phyloP scores from a whole-genome alignment of 306 rosid genomes.

The Albizia julibrissin region DNA sequence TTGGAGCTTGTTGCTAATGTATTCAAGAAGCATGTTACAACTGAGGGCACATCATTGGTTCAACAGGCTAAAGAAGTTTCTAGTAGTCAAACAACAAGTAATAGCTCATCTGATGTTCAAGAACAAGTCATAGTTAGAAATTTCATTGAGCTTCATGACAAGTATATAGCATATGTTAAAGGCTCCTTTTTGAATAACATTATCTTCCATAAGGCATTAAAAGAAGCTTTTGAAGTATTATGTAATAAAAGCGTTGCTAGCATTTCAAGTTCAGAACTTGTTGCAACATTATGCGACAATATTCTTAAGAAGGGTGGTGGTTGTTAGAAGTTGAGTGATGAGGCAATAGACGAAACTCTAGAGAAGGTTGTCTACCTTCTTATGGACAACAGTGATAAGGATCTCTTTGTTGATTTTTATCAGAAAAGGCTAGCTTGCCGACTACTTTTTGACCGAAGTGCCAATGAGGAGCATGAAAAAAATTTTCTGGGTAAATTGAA shows the following conservation, averaged over 20 bases:
- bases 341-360: constrained; percentile 58
- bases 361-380: constrained; percentile 66
- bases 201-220: constrained; percentile 55
- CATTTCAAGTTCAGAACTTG: not conserved
- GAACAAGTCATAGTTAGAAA: constrained; percentile 33
- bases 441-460: constrained; percentile 59
- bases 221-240: no score
- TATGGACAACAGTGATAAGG: constrained; percentile 55
- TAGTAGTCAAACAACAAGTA: not conserved
- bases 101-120: no score
- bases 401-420: constrained; percentile 61
- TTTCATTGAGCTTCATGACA: constrained; percentile 63
- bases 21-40: constrained; percentile 34
- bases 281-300: not conserved
- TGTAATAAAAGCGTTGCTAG: not conserved
- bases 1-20: constrained; percentile 51
- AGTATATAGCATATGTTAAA: constrained; percentile 53
- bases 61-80: constrained; percentile 44
- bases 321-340: constrained; percentile 61
- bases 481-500: constrained; percentile 52
- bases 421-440: constrained; percentile 60
- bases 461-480: constrained; percentile 62
- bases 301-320: constrained; percentile 17
- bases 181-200: constrained; percentile 48
- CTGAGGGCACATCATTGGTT: constrained; percentile 55